Evolutionary conservation across 495 filamentous ascomycete genomes (phyloP).

Genomic region (Lepidopterella palustris): DNA sequence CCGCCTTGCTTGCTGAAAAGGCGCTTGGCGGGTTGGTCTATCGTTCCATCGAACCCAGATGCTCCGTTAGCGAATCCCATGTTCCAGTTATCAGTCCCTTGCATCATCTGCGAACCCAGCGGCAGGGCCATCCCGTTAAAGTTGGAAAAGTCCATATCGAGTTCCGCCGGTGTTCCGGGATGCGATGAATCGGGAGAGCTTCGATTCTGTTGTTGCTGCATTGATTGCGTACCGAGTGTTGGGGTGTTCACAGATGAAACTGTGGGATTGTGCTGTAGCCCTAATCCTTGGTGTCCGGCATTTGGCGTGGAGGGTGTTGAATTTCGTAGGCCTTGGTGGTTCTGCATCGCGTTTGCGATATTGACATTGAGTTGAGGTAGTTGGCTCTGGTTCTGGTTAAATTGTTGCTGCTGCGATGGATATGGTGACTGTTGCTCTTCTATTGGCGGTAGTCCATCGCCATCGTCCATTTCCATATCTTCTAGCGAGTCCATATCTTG

Average conservation of each 20-base stretch:
- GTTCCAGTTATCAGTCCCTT: conserved; percentile 22
- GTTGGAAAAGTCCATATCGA: conserved; percentile 39
- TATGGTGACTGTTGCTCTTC: conserved; percentile 45
- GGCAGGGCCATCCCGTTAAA: conserved; percentile 14
- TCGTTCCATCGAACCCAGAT: conserved; percentile 54
- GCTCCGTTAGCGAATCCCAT: conserved; percentile 24
- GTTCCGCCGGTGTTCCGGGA: conserved; percentile 63
- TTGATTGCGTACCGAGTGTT: conserved; percentile 53
- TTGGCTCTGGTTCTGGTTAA: conserved; percentile 60
- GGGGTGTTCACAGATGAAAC: conserved; percentile 98
- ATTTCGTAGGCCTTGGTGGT: conserved; percentile 72
- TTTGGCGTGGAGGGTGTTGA: conserved; percentile 85
- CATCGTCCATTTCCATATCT: conserved; percentile 96
- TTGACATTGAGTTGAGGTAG: conserved; percentile 66
- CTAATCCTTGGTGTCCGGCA: conserved; percentile 53
- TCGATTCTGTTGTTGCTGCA: conserved; percentile 56
- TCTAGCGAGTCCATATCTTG: conserved; percentile 83
- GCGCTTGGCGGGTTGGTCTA: conserved; percentile 92
- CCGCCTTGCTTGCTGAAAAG: conserved; percentile 79
- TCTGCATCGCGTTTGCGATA: conserved; percentile 52
- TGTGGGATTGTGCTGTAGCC: conserved; percentile 85
- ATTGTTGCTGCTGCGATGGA: conserved; percentile 53
- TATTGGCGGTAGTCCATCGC: conserved; percentile 46
- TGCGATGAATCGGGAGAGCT: conserved; percentile 68
- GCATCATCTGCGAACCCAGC: conserved; percentile 15